Evolutionary conservation across 345 rosid species (phyloP).

Genomic region (Syzygium grande): DNA sequence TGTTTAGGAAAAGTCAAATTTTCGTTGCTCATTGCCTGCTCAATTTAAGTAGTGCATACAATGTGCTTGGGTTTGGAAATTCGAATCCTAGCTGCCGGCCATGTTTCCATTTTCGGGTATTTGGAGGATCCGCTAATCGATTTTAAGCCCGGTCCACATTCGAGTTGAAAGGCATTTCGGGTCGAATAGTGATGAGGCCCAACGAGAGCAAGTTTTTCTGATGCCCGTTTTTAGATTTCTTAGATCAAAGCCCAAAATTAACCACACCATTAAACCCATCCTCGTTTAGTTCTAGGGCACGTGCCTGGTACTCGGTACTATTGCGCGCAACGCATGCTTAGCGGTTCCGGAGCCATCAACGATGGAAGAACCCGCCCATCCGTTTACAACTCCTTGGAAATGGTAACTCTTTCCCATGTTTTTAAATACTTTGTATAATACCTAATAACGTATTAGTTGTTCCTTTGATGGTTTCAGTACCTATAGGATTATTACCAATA

Average conservation of each 20-base stretch:
- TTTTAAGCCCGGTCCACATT: neutral
- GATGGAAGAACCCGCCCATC: neutral
- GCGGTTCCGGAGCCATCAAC: accelerated
- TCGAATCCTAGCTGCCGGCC: neutral
- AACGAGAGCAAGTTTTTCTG: neutral
- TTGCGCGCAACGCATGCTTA: accelerated
- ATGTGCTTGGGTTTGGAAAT: neutral
- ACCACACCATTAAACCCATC: neutral
- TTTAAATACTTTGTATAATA: accelerated
- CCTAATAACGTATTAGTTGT: neutral
- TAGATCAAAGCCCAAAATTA: neutral
- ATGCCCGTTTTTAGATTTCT: neutral
- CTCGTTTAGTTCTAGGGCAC: neutral
- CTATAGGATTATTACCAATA: neutral
- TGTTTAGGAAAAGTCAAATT: neutral
- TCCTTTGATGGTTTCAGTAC: neutral
- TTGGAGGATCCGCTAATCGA: neutral
- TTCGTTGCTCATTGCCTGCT: neutral
- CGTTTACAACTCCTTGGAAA: neutral
- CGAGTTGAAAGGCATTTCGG: neutral
- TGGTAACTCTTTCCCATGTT: neutral
- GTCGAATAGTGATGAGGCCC: neutral
- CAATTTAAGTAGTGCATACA: neutral
- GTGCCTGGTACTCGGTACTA: neutral
- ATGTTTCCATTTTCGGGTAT: neutral